phyloP scores from a whole-genome alignment of 306 rosid species.

The Nissolia schottii region DNA sequence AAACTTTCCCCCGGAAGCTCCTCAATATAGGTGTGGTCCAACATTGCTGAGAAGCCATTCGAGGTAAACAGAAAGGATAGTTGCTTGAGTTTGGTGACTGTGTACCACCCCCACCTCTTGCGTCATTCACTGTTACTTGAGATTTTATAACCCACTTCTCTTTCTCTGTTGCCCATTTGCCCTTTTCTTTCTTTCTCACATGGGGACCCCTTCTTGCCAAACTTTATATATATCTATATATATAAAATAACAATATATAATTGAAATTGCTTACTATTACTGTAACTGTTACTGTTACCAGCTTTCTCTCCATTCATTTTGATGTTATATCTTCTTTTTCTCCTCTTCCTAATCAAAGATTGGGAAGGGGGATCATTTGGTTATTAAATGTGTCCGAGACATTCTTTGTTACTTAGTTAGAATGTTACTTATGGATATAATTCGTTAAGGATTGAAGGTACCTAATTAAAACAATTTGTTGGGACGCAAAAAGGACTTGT shows the following conservation, averaged over 20 bases:
- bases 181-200: conserved; percentile 34
- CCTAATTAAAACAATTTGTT: conserved; percentile 13
- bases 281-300: too few relatives aligned
- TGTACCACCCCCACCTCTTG: too few relatives aligned
- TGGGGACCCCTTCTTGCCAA: conserved; percentile 32
- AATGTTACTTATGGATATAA: conserved; percentile 24
- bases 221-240: too few relatives aligned
- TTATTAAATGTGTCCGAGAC: conserved; percentile 32
- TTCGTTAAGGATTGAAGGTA: conserved; percentile 24
- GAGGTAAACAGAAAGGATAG: conserved; percentile 53
- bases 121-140: conserved; percentile 47
- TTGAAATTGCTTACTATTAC: background rate
- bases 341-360: background rate
- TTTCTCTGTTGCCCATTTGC: too few relatives aligned
- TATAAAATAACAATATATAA: conserved; percentile 13
- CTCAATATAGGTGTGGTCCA: conserved; percentile 68
- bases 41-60: conserved; percentile 49
- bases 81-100: conserved; percentile 48
- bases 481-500: background rate
- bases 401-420: conserved; percentile 25
- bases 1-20: conserved; percentile 30
- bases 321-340: background rate
- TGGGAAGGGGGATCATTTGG: background rate
- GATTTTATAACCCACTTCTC: conserved; percentile 31
- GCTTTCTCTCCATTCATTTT: background rate